Conservation (phyloP, 2,329 filamentous ascomycete species). For the Penicillium sp. region DNA sequence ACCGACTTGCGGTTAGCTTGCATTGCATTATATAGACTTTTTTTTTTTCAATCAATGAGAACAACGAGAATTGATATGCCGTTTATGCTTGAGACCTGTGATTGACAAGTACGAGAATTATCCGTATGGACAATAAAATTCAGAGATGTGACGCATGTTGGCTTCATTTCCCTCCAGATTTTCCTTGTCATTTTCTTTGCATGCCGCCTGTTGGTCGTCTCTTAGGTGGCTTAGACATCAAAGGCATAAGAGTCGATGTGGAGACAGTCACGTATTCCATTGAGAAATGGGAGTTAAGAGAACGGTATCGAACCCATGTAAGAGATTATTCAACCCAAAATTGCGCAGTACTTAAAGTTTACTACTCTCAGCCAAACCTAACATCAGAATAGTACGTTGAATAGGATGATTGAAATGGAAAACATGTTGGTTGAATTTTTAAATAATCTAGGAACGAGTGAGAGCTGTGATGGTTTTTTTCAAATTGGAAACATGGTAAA, state of each 20-base stretch:
- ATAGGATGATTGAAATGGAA: background rate
- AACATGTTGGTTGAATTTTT: background rate
- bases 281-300: too few relatives aligned
- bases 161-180: background rate
- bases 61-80: background rate
- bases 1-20: background rate
- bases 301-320: too few relatives aligned
- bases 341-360: background rate
- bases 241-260: background rate
- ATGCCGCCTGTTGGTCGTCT: background rate
- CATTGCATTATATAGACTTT: conserved; percentile 4
- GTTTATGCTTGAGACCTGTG: background rate
- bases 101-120: background rate
- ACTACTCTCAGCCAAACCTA: background rate
- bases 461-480: background rate
- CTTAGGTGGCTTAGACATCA: background rate
- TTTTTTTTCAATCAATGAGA: background rate
- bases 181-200: too few relatives aligned
- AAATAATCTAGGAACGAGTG: background rate
- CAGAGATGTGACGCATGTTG: background rate
- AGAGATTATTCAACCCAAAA: too few relatives aligned
- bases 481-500: background rate
- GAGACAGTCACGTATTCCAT: background rate
- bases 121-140: background rate
- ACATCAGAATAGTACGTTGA: background rate